Percentiles rank a stretch among this genome's conserved stretches.
These are phyloP conservation scores for Mycena galericulata DNA, from an alignment of 768 basidiomycete species.

Conservation along the genomic window DNA sequence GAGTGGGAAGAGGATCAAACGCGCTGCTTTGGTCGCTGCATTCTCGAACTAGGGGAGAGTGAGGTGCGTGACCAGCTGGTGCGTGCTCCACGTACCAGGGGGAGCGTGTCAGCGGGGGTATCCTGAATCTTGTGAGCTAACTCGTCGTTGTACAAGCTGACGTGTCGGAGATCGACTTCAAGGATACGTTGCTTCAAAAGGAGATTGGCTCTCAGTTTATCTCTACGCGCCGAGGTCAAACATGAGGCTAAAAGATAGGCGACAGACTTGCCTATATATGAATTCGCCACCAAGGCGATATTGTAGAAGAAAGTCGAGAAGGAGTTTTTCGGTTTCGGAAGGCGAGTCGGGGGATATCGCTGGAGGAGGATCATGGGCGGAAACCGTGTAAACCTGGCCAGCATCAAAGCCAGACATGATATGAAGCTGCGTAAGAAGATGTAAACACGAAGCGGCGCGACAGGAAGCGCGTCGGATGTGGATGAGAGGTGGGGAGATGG, in stretches of 20 bases:
- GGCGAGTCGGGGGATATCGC: conserved; percentile 75
- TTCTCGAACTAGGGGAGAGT: conserved; percentile 80
- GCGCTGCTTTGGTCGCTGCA: conserved; percentile 87
- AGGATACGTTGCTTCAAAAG: conserved; percentile 90
- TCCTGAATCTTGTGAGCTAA: conserved; percentile 93
- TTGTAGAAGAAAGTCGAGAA: conserved; percentile 88
- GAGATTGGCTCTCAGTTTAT: conserved; percentile 90
- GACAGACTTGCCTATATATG: conserved; percentile 79
- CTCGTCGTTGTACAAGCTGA: conserved; percentile 91
- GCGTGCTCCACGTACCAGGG: conserved; percentile 69
- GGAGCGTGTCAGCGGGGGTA: conserved; percentile 88
- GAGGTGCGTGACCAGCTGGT: neutral
- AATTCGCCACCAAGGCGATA: conserved; percentile 93
- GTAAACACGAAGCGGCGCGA: neutral
- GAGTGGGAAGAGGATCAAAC: conserved; percentile 85
- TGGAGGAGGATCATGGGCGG: conserved; percentile 74
- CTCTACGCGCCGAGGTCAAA: conserved; percentile 55
- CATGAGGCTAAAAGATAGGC: neutral
- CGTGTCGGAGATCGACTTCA: conserved; percentile 85
- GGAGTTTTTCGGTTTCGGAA: conserved; percentile 82
- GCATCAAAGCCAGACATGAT: conserved; percentile 90
- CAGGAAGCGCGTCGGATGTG: neutral
- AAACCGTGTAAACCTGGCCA: conserved; percentile 84
- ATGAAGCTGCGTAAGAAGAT: conserved; percentile 16
- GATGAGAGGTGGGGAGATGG: neutral